phyloP scores from a whole-genome alignment of 805 yeast genomes.

The Saturnispora zaruensis region DNA sequence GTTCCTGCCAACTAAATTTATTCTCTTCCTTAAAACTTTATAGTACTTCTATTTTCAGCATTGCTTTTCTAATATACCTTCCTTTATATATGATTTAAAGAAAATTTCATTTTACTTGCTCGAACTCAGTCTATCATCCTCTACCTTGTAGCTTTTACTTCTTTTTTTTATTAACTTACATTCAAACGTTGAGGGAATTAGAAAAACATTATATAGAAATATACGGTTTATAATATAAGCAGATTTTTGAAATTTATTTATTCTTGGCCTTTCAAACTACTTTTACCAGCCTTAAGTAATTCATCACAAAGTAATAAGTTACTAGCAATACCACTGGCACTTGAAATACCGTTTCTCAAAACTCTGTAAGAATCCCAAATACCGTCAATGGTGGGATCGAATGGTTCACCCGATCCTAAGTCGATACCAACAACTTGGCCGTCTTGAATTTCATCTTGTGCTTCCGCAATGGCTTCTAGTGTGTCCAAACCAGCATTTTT shows the following conservation, averaged over 20 bases:
- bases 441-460: conserved; percentile 81
- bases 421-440: conserved; percentile 87
- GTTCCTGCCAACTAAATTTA: conserved; percentile 19
- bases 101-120: no score
- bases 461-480: conserved; percentile 76
- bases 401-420: conserved; percentile 84
- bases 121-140: not conserved
- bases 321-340: conserved; percentile 91
- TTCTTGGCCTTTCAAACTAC: conserved; percentile 60
- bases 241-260: not conserved
- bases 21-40: not conserved
- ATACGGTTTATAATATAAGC: not conserved
- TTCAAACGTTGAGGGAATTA: not conserved
- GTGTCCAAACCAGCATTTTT: conserved; percentile 92
- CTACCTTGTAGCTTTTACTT: not conserved
- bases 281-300: conserved; percentile 90
- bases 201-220: not conserved
- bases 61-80: not conserved
- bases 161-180: not conserved
- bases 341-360: conserved; percentile 80
- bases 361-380: conserved; percentile 96
- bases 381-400: conserved; percentile 91
- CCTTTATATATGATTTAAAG: no score
- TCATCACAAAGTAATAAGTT: conserved; percentile 92
- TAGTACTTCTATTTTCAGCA: not conserved